Conservation (phyloP, 371 early-diverging fungal genomes). For the Mortierella sp. region DNA sequence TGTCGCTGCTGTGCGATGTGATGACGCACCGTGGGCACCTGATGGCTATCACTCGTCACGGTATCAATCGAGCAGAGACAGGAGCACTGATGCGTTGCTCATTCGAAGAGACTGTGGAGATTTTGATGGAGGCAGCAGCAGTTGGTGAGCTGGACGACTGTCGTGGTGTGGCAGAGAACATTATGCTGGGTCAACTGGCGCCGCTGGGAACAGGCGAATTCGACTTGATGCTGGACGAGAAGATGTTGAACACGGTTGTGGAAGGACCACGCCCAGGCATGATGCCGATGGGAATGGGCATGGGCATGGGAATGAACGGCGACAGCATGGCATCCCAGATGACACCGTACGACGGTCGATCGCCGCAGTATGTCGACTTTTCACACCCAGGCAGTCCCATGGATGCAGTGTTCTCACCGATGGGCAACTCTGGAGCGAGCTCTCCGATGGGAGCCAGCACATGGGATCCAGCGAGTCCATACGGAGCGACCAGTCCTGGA, state of each 20-base stretch:
- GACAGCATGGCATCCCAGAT: conserved; percentile 55
- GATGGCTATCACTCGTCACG: conserved; percentile 99
- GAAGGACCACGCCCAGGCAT: conserved; percentile 49
- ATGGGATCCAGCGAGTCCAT: conserved; percentile 57
- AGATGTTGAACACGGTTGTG: conserved; percentile 79
- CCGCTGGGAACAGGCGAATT: conserved; percentile 98
- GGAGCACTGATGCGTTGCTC: conserved; percentile 98
- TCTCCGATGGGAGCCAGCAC: conserved; percentile 58
- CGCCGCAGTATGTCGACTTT: conserved; percentile 68
- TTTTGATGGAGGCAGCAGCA: conserved; percentile 97
- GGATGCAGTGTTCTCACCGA: conserved; percentile 49
- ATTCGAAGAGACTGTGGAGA: conserved; percentile 99
- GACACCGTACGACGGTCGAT: conserved; percentile 70
- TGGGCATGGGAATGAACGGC: conserved; percentile 31
- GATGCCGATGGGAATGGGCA: conserved; percentile 29
- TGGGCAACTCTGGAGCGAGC: conserved; percentile 39
- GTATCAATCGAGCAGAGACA: conserved; percentile 97
- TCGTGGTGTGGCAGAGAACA: conserved; percentile 97
- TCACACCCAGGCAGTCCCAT: conserved; percentile 65
- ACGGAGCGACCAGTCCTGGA: conserved; percentile 70
- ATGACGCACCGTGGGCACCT: conserved; percentile 97
- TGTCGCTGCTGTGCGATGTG: conserved; percentile 96
- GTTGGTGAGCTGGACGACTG: conserved; percentile 95
- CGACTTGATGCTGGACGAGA: conserved; percentile 93
- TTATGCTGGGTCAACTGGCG: conserved; percentile 98